Conservation (phyloP, 1,284 basidiomycete species). For the Phenoliferia sp. region DNA sequence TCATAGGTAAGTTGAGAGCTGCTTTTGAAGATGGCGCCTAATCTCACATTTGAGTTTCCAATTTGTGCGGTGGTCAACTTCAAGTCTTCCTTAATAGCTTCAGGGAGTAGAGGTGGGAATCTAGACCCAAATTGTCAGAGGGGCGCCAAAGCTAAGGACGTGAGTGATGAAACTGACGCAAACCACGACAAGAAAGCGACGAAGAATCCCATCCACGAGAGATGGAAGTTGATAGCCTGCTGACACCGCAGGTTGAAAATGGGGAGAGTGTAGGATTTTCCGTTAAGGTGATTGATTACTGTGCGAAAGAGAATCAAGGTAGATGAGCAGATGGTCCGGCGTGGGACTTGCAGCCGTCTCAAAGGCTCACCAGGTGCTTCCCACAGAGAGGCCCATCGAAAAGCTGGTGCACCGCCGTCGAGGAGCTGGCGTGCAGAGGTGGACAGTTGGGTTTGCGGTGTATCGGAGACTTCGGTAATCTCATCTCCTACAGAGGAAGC, state of each 20-base stretch:
- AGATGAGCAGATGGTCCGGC: too few relatives aligned
- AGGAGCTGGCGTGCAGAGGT: not conserved
- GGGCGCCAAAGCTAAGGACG: not conserved
- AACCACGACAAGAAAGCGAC: slow-evolving; percentile 54
- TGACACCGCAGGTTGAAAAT: slow-evolving; percentile 18
- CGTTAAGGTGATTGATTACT: not conserved
- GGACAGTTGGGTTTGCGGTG: not conserved
- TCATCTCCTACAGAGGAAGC: not conserved
- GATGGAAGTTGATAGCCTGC: slow-evolving; percentile 16
- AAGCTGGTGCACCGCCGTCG: slow-evolving; percentile 9
- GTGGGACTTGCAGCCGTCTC: not conserved
- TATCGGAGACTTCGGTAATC: not conserved
- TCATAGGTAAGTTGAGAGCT: not conserved
- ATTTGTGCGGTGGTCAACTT: slow-evolving; percentile 50
- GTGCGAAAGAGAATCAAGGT: too few relatives aligned
- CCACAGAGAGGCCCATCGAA: slow-evolving; percentile 14
- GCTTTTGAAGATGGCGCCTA: slow-evolving; percentile 29
- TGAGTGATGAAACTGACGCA: slow-evolving; percentile 47
- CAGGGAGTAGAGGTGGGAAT: slow-evolving; percentile 53
- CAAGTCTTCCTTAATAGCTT: slow-evolving; percentile 56
- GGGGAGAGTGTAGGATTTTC: slow-evolving; percentile 1
- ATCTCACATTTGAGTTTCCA: too few relatives aligned
- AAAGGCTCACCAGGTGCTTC: slow-evolving; percentile 3
- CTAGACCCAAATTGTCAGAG: not conserved
- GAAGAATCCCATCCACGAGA: slow-evolving; percentile 47